These are phyloP conservation scores for Ascochyta rabiei DNA, from an alignment of 2,329 filamentous ascomycete genomes.

Conservation along the genomic window DNA sequence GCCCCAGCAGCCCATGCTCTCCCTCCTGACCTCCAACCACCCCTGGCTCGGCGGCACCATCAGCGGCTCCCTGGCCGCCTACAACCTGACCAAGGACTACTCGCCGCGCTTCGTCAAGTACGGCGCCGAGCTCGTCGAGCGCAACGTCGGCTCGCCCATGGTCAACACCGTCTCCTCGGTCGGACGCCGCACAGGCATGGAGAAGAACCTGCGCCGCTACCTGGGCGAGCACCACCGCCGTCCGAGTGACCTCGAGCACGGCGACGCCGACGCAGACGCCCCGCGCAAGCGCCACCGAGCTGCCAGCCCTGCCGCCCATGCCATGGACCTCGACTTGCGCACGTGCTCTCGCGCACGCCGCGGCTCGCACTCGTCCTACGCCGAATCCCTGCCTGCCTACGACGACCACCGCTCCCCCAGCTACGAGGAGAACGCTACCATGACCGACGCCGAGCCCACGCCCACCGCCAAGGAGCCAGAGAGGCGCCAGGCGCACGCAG, in stretches of 20 bases:
- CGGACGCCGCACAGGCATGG: slow-evolving; percentile 83
- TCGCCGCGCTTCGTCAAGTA: slow-evolving; percentile 84
- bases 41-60: slow-evolving; percentile 85
- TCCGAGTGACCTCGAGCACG: slow-evolving; percentile 57
- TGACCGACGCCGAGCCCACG: slow-evolving; percentile 26
- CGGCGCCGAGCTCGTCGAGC: slow-evolving; percentile 89
- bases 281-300: slow-evolving; percentile 54
- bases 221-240: slow-evolving; percentile 63
- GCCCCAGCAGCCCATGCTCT: slow-evolving; percentile 79
- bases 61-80: slow-evolving; percentile 82
- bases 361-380: slow-evolving; percentile 68
- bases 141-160: slow-evolving; percentile 79
- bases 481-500: slow-evolving; percentile 23
- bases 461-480: slow-evolving; percentile 34
- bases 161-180: slow-evolving; percentile 86
- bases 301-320: slow-evolving; percentile 42
- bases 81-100: slow-evolving; percentile 86
- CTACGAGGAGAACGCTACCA: slow-evolving; percentile 66
- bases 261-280: slow-evolving; percentile 42
- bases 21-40: slow-evolving; percentile 85
- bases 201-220: slow-evolving; percentile 85
- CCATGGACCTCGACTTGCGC: slow-evolving; percentile 58
- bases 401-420: slow-evolving; percentile 77
- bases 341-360: slow-evolving; percentile 50
- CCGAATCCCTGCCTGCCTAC: slow-evolving; percentile 82